These are phyloP conservation scores for Sclerotinia trifoliorum DNA, from an alignment of 2,329 filamentous ascomycete genomes.

Conservation along the genomic window DNA sequence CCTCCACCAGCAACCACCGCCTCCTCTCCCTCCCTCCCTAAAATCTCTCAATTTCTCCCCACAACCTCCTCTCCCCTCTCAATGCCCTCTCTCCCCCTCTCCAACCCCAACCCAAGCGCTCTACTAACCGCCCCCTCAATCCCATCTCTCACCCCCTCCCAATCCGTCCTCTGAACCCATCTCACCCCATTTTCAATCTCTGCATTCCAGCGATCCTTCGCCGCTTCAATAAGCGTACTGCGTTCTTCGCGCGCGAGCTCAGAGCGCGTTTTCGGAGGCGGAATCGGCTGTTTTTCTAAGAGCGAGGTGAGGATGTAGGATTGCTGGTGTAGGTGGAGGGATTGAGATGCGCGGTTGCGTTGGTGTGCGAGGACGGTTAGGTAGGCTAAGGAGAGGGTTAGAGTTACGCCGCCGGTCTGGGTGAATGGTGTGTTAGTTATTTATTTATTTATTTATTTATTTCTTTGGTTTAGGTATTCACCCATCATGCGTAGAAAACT, in stretches of 20 bases:
- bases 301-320: slow-evolving; percentile 54
- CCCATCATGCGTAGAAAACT: not conserved
- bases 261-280: slow-evolving; percentile 50
- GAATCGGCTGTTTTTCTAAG: slow-evolving; percentile 49
- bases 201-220: slow-evolving; percentile 76
- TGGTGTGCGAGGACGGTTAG: slow-evolving; percentile 69
- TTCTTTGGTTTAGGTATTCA: not conserved
- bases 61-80: slow-evolving; percentile 36
- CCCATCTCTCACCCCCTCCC: slow-evolving; percentile 59
- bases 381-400: slow-evolving; percentile 73
- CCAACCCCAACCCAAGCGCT: slow-evolving; percentile 41
- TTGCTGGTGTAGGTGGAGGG: slow-evolving; percentile 44
- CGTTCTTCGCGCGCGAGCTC: slow-evolving; percentile 53
- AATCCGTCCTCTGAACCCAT: slow-evolving; percentile 66
- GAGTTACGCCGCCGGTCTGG: slow-evolving; percentile 68
- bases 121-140: slow-evolving; percentile 51
- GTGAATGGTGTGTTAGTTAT: slow-evolving; percentile 41
- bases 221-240: slow-evolving; percentile 59
- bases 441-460: too few species aligned
- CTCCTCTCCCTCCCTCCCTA: slow-evolving; percentile 43
- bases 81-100: slow-evolving; percentile 37
- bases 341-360: slow-evolving; percentile 52
- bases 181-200: slow-evolving; percentile 67
- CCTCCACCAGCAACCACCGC: too few species aligned
- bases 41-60: slow-evolving; percentile 42